Evolutionary conservation across 164 flowering plant genomes (phyloP), one percentile per base, ranked within the genome.

Genomic region (Santalum album): DNA sequence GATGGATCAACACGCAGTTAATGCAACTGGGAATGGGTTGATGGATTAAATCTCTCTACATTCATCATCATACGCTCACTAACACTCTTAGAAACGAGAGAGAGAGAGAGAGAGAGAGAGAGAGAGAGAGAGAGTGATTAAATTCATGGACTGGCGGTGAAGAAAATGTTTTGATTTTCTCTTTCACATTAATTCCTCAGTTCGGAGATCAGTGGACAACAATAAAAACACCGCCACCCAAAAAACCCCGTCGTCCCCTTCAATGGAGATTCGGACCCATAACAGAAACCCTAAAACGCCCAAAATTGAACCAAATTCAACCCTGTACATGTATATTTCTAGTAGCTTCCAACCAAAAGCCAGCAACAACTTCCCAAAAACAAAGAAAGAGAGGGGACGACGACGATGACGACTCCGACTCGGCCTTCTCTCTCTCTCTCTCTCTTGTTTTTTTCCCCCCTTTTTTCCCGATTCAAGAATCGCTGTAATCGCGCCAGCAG

Each of bases 401-500:
- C 15, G 25, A 34, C 20, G 16, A 7, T 14, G 6, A 21, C 24
- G 45, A 52, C 53, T 18, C 49, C 18, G 18, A 14, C 0, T 26
- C 6, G 22, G 34, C 7, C 22, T 15, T 25, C 24, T 49, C 23
- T 49, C 35, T 34, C 25, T 40, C 12, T 39, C n/a, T 26, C 16
- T 36, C 27, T 40, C 44, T 46, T 12, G 7, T 14, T 26, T 36
- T 16, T 25, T 34, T 32, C n/a, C 12, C n/a, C 19, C 54, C 15
- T 16, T 67, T 71, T 25, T 67, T 60, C 14, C 34, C 15, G 7
- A n/a, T 44, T 73, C 64, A 82, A 25, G 78, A 77, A 70, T 85
- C 88, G 27, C 65, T 49, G 54, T 81, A 83, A 10, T 87, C 85
- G 0, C 79, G 69, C 96, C 96, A 87, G 74, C 91, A 84, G 56